Base-by-base conservation (phyloP, 2,329 filamentous ascomycete genomes). In the Penicillium sp. region DNA sequence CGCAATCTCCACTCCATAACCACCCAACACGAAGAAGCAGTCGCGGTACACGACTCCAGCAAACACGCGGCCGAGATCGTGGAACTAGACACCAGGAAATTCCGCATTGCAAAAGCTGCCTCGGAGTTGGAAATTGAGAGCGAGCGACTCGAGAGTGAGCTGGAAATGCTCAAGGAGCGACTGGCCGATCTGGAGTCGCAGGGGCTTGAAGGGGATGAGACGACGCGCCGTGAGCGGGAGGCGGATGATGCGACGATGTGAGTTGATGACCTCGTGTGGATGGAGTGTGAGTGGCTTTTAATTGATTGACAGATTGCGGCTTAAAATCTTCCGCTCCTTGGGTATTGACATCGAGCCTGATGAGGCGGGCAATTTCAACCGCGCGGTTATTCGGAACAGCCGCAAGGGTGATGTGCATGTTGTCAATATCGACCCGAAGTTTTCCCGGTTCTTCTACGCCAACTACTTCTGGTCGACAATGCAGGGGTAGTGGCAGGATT, bases 391-490 rank as follows among this genome's bases (percentile, higher is more conserved):
- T 68, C 84, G 92, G 65, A 97, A 96, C 75, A 89, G 89, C 63
- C 85, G 88, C 67, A 94, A 93, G 81, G 93, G 93, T 9, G 93
- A 98, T 75, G 92, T 98, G 56, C 92, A 97, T 76, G 91, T 98
- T 54, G 89, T 99, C 63, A 96, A 96, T 73, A 89, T 99, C 76
- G 93, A 98, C 72, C 89, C 91, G 71, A 96, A 95, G 80, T 93
- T 97, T 76, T 94, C 91, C 61, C 86, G 89, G 65, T 94, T 91
- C 76, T 97, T 96, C 74, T 97, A 97, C 73, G 92, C 93, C 24
- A 96, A 97, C 72, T 96, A 96, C 76, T 96, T 98, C 74, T 99
- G 95, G 95, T 86, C 92, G 72, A 94, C 89, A 33, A 83, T 97
- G 76, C 96, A 82, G 77, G 77, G 74, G 37, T 80, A 65, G 68